A percentile compares a stretch with the other conserved stretches of the same genome.
Evolutionary conservation across 2,329 filamentous ascomycete species (phyloP).

Genomic region (Rhexocercosporidium sp.): DNA sequence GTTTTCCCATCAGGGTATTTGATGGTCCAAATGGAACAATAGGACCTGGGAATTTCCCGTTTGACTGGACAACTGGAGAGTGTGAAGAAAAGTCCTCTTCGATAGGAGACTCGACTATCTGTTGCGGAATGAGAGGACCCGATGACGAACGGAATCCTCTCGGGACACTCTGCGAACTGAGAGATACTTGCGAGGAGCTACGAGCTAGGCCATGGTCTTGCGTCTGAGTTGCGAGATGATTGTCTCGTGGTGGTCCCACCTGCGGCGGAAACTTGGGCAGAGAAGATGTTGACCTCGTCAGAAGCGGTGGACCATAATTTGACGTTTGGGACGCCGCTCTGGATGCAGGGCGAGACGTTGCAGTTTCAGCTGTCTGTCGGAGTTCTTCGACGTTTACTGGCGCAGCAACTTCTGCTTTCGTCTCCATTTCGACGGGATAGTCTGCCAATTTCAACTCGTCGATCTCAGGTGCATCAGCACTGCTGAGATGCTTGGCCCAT

Average conservation of each 20-base stretch:
- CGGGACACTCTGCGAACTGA: slow-evolving; percentile 19
- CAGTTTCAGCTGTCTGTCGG: slow-evolving; percentile 60
- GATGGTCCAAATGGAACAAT: slow-evolving; percentile 37
- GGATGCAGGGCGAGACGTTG: slow-evolving; percentile 23
- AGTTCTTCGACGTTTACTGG: slow-evolving; percentile 70
- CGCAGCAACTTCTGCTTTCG: slow-evolving; percentile 56
- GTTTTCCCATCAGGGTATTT: slow-evolving; percentile 58
- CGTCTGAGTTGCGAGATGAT: slow-evolving; percentile 4
- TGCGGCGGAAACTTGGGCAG: slow-evolving; percentile 23
- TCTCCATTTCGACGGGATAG: slow-evolving; percentile 42
- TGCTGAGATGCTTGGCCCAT: slow-evolving; percentile 88
- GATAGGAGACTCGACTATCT: slow-evolving; percentile 45
- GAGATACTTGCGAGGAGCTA: slow-evolving; percentile 26
- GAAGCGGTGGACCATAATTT: slow-evolving; percentile 12
- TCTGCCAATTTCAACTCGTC: slow-evolving; percentile 63
- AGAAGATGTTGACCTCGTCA: slow-evolving; percentile 29
- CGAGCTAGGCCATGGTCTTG: slow-evolving; percentile 20
- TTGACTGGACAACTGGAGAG: slow-evolving; percentile 22
- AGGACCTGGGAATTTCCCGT: slow-evolving; percentile 21
- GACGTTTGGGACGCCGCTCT: slow-evolving; percentile 31
- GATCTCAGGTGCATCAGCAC: slow-evolving; percentile 73
- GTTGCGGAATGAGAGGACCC: slow-evolving; percentile 40
- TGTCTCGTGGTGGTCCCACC: slow-evolving; percentile 11
- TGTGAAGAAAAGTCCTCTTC: slow-evolving; percentile 34
- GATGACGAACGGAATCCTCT: slow-evolving; percentile 41